Conservation (phyloP, 768 basidiomycete species). For the Lentinus brumalis region DNA sequence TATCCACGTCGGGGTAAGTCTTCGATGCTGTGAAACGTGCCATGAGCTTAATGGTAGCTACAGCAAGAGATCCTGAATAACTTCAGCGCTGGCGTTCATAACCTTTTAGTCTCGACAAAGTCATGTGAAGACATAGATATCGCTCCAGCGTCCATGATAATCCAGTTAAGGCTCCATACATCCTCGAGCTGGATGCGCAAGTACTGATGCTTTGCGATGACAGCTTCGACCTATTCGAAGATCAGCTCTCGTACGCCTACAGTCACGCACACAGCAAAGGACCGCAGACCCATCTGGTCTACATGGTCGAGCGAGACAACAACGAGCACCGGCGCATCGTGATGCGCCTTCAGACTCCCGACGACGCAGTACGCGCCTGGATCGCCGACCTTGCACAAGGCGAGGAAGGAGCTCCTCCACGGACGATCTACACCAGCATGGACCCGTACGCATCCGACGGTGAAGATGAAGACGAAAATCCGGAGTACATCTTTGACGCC, state of each 20-base stretch:
- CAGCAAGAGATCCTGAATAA: slow-evolving; percentile 51
- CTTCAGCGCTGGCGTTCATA: slow-evolving; percentile 58
- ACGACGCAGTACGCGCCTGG: slow-evolving; percentile 50
- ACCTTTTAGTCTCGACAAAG: slow-evolving; percentile 65
- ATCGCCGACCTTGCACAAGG: slow-evolving; percentile 44
- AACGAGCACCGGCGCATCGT: slow-evolving; percentile 56
- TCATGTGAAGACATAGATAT: slow-evolving; percentile 61
- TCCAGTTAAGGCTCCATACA: slow-evolving; percentile 51
- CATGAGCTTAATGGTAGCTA: not conserved
- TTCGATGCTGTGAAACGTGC: not conserved
- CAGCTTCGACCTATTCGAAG: slow-evolving; percentile 65
- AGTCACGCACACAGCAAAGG: slow-evolving; percentile 50
- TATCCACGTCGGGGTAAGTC: not conserved
- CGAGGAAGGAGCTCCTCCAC: slow-evolving; percentile 42
- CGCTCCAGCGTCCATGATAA: slow-evolving; percentile 56
- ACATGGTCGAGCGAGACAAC: slow-evolving; percentile 64
- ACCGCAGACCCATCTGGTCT: slow-evolving; percentile 54
- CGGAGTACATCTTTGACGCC: slow-evolving; percentile 56
- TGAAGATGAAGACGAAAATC: slow-evolving; percentile 47
- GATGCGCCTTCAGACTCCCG: slow-evolving; percentile 42
- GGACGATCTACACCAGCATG: slow-evolving; percentile 39
- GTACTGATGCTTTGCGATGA: too few relatives aligned
- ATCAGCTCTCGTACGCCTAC: slow-evolving; percentile 61
- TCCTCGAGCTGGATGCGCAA: not conserved
- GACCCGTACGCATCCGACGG: slow-evolving; percentile 51